phyloP scores from a whole-genome alignment of 306 rosid genomes.

The Crataegus laevigata region DNA sequence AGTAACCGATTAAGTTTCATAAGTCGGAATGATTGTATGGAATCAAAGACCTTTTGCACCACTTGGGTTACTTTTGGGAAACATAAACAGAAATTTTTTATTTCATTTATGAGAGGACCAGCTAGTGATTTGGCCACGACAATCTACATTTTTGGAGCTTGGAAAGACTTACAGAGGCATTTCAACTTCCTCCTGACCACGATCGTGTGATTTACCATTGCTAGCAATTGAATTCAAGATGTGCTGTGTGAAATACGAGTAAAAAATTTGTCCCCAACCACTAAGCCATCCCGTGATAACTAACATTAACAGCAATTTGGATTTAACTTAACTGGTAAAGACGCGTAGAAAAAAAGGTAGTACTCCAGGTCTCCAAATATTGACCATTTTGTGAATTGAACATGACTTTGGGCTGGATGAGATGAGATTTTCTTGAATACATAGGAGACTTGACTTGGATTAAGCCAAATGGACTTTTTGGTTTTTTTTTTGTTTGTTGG shows the following conservation, averaged over 20 bases:
- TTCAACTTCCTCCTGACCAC: too few relatives aligned
- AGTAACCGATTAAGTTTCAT: neutral
- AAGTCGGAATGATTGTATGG: neutral
- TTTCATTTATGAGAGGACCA: too few relatives aligned
- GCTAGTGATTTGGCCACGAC: too few relatives aligned
- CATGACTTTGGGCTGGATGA: neutral
- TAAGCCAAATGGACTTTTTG: neutral
- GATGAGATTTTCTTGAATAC: neutral
- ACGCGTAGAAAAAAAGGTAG: neutral
- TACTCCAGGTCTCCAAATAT: neutral
- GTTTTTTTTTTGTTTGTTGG: neutral
- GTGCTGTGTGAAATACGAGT: too few relatives aligned
- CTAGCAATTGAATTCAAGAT: too few relatives aligned
- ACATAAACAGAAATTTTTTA: neutral
- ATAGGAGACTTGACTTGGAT: neutral
- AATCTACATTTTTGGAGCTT: too few relatives aligned
- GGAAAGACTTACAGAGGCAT: too few relatives aligned
- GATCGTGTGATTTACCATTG: too few relatives aligned
- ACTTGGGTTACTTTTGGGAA: slow-evolving; percentile 5
- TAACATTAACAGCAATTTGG: neutral
- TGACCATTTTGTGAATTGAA: neutral
- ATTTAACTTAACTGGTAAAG: neutral
- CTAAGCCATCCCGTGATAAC: too few relatives aligned
- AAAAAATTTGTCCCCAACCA: too few relatives aligned
- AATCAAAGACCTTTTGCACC: slow-evolving; percentile 9